These are phyloP conservation scores for Arthrinium puccinioides DNA, from an alignment of 2,329 filamentous ascomycete genomes.

Conservation along the genomic window DNA sequence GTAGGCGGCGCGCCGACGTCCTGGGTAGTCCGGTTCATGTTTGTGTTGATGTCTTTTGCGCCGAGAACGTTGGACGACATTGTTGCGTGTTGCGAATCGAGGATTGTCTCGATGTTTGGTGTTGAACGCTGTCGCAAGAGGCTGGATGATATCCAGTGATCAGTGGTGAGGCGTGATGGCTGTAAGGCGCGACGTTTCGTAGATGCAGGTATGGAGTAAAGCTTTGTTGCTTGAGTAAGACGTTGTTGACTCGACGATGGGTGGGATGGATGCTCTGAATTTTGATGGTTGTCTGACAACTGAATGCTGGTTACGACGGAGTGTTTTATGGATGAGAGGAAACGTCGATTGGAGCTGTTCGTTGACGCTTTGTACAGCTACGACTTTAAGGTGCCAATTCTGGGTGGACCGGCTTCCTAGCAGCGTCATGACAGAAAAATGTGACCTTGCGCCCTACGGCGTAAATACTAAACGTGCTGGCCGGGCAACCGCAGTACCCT, in stretches of 20 bases:
- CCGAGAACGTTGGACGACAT: conserved; percentile 51
- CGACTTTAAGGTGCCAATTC: too few species aligned
- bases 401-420: too few species aligned
- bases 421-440: too few species aligned
- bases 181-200: not conserved
- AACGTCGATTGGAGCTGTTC: too few species aligned
- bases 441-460: too few species aligned
- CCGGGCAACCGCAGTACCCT: not conserved
- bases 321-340: too few species aligned
- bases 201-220: conserved; percentile 33
- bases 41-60: conserved; percentile 58
- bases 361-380: too few species aligned
- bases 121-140: not conserved
- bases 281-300: too few species aligned
- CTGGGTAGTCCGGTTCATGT: conserved; percentile 15
- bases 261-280: too few species aligned
- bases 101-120: not conserved
- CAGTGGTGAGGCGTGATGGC: not conserved
- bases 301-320: too few species aligned
- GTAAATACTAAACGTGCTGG: not conserved
- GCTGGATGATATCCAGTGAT: not conserved
- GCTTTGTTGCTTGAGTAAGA: not conserved
- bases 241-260: too few species aligned
- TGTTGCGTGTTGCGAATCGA: too few species aligned
- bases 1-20: conserved; percentile 23